Percentiles rank a stretch among this genome's conserved stretches.
These are phyloP conservation scores for Rubroboletus satanas DNA, from an alignment of 768 basidiomycete species.

Conservation along the genomic window DNA sequence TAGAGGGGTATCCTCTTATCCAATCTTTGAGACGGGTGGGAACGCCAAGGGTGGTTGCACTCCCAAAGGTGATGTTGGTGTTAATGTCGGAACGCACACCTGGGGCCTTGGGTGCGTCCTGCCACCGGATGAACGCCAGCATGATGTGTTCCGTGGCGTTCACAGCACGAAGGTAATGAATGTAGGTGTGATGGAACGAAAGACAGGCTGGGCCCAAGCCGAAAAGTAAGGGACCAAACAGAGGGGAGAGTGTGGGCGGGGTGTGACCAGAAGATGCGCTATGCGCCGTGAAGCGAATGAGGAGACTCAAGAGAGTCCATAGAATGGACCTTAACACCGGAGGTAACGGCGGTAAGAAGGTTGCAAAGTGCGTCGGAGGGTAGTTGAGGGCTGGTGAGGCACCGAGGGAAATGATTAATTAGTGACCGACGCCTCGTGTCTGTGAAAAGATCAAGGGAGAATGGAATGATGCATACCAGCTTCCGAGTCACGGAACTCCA, in stretches of 20 bases:
- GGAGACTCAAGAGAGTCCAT: conserved; percentile 70
- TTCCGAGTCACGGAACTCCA: conserved; percentile 79
- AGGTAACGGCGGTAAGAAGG: conserved; percentile 55
- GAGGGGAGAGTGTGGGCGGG: conserved; percentile 81
- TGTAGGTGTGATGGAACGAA: conserved; percentile 56
- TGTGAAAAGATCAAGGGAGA: conserved; percentile 20
- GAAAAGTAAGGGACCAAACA: conserved; percentile 88
- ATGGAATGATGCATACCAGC: conserved; percentile 51
- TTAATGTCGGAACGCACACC: conserved; percentile 27
- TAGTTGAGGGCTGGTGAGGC: conserved; percentile 49
- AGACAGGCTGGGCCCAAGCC: conserved; percentile 59
- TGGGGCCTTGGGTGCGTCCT: conserved; percentile 50
- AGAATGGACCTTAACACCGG: conserved; percentile 57
- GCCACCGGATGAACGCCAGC: conserved; percentile 85
- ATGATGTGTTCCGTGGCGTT: conserved; percentile 91
- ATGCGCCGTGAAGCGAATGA: conserved; percentile 80
- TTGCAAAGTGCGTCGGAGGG: conserved; percentile 67
- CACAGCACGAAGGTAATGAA: conserved; percentile 73
- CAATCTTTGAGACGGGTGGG: conserved; percentile 87
- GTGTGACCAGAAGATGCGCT: conserved; percentile 85
- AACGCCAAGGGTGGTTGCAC: conserved; percentile 59
- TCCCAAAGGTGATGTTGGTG: conserved; percentile 38
- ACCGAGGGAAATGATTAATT: conserved; percentile 20
- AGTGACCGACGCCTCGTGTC: conserved; percentile 21
- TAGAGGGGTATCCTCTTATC: conserved; percentile 85